Evolutionary conservation across 768 basidiomycete genomes (phyloP), one percentile per base, ranked within the genome.

Genomic region (Lentinula detonsa): DNA sequence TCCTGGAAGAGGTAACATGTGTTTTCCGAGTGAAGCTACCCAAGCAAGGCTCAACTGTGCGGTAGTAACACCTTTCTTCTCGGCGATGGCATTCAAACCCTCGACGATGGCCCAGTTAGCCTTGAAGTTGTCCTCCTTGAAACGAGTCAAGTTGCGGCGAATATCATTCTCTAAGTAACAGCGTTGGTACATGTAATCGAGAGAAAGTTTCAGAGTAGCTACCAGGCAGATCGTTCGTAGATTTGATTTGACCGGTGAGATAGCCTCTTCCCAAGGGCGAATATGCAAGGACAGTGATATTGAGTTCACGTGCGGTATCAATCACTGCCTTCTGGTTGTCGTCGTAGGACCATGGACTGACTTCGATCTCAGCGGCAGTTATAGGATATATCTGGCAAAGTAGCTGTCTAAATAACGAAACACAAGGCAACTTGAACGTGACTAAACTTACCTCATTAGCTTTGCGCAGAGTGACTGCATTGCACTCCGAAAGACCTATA

Each of bases 1-100:
- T 18, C 83, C 83, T 3, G 82, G 82, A 34, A 84, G 74, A 4
- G 83, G 81, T 51, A 85, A 75, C 48, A 81, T 76, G 64, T 79
- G 74, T 0, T 65, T 21, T 2, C 79, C 76, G 5, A 75, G 70
- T 0, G 74, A 68, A 21, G 65, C 52, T 0, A 81, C 78, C 80
- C 80, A 81, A 6, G 73, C 78, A 16, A 81, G 72, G 60, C 65
- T 68, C 15, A 81, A 70, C 59, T 81, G 79, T 1, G 72, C 77
- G 9, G 78, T 69, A 3, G 78, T 76, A 35, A 82, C 65, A 0
- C 73, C 72, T 67, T 79, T 81, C 66, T 71, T 73, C 60, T 74
- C 60, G 0, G 81, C 81, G 10, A 84, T 64, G 21, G 64, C 68
- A n/a, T 73, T 62, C 48, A 85, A 63, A 2, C 67, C 69, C 8